These are phyloP conservation scores for Suhomyces bokatorum DNA, from an alignment of 1,139 yeast species.

Conservation along the genomic window DNA sequence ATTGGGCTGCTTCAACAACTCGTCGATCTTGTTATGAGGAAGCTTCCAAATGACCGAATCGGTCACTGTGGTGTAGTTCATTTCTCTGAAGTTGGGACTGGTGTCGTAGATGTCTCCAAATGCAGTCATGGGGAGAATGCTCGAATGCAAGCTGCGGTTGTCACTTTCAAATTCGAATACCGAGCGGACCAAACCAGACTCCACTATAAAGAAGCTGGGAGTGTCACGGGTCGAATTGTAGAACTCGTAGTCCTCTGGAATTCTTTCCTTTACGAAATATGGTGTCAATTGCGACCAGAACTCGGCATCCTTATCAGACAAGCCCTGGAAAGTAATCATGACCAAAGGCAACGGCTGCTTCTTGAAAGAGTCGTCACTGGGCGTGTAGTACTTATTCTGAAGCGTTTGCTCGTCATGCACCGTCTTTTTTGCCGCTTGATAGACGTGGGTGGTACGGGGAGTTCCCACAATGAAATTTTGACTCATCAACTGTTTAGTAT, in stretches of 20 bases:
- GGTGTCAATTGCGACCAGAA: constrained; percentile 65
- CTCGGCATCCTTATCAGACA: constrained; percentile 57
- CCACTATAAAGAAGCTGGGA: constrained; percentile 65
- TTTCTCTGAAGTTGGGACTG: constrained; percentile 38
- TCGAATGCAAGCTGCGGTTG: constrained; percentile 65
- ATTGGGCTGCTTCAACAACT: constrained; percentile 41
- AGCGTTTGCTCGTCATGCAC: constrained; percentile 44
- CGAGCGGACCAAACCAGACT: constrained; percentile 74
- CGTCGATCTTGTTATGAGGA: constrained; percentile 46
- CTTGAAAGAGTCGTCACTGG: constrained; percentile 33
- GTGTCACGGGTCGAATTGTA: constrained; percentile 43
- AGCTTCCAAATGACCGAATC: constrained; percentile 77
- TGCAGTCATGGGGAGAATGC: constrained; percentile 85
- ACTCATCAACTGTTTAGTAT: constrained; percentile 15
- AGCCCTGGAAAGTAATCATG: constrained; percentile 68
- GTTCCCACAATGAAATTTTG: constrained; percentile 44
- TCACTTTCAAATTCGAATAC: constrained; percentile 53
- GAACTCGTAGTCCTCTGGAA: constrained; percentile 50
- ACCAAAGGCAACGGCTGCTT: constrained; percentile 69
- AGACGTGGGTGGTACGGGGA: constrained; percentile 63
- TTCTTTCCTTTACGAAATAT: constrained; percentile 50
- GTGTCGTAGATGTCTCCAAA: constrained; percentile 67
- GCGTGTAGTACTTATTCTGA: constrained; percentile 31
- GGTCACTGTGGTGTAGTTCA: constrained; percentile 48
- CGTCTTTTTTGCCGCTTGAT: constrained; percentile 61